Evolutionary conservation across 306 rosid species (phyloP).

Genomic region (Vigna radiata): DNA sequence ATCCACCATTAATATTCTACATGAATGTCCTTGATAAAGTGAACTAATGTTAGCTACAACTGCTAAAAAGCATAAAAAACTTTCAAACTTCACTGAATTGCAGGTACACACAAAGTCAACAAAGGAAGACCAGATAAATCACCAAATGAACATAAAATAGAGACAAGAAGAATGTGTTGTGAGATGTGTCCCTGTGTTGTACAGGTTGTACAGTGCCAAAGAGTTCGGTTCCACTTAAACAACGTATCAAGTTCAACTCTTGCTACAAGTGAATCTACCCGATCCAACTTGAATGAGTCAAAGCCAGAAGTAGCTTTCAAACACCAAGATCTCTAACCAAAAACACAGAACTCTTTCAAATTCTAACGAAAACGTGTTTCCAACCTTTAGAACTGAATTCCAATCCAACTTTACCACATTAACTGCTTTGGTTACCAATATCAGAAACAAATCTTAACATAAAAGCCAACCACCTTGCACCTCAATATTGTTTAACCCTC

Average conservation of each 20-base stretch:
- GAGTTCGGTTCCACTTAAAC: background rate
- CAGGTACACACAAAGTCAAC: conserved; percentile 32
- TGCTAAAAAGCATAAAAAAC: background rate
- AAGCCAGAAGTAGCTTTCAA: background rate
- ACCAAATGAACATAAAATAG: background rate
- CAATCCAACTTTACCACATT: conserved; percentile 28
- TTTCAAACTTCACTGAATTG: conserved; percentile 24
- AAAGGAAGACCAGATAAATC: conserved; percentile 32
- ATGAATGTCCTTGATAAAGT: conserved; percentile 31
- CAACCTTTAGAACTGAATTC: conserved; percentile 17
- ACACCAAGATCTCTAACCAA: background rate
- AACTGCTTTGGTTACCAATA: conserved; percentile 19
- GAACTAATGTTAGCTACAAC: conserved; percentile 4
- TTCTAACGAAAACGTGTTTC: background rate
- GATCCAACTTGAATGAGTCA: background rate
- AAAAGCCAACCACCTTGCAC: conserved; percentile 12
- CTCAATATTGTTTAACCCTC: conserved; percentile 1
- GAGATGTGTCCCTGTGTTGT: background rate
- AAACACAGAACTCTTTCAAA: background rate
- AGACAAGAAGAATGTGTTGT: background rate
- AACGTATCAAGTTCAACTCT: background rate
- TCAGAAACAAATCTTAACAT: conserved; percentile 30
- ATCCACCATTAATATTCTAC: conserved; percentile 7
- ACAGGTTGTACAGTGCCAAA: conserved; percentile 16
- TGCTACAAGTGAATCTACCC: background rate